Base-by-base conservation (phyloP, 73 alveolate species). In the Paramecium biaurelia region DNA sequence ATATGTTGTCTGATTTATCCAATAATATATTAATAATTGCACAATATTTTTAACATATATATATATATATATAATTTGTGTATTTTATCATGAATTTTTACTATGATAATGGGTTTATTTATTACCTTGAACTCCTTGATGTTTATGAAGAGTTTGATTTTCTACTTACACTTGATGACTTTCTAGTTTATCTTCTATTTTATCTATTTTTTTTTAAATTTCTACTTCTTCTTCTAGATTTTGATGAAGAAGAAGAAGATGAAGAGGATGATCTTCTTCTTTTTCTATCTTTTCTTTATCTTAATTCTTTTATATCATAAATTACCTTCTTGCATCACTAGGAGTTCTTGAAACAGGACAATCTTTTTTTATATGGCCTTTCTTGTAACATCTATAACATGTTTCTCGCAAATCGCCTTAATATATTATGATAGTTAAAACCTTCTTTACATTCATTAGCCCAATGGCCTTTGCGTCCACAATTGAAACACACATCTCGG, bases 391-490 rank as follows among this genome's bases (percentile, higher is more conserved):
- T 47, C 92, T 93, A 26, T 93, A 93, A 85, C 96, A 93, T 63
- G 95, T 76, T 21, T 93, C 95, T 26, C 93, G 92, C 45, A 92
- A 32, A 35, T 90, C 70, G 56, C 93, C 58, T 43, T 70, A 26
- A 47, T 18, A 2, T 18, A 53, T 0, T 18, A 53, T 53, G 11
- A 53, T 20, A 53, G 3, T 15, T 38, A 1, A 7, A 58, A 63
- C 93, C 93, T 86, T 86, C 93, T 26, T 84, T 93, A 49, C 93
- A 70, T 79, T 74, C 89, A 82, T 84, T 93, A 24, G 93, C 93
- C 98, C 98, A 95, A 92, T 95, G 98, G n/a, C 98, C 98, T 87
- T 30, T 59, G 89, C 93, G 93, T 11, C 97, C 97, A 92, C 98
- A 95, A 92, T 95, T 95, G 85, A 70, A 95, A 67, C 98, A 95